Conservation (phyloP, 768 basidiomycete genomes). For the Mycena indigotica region DNA sequence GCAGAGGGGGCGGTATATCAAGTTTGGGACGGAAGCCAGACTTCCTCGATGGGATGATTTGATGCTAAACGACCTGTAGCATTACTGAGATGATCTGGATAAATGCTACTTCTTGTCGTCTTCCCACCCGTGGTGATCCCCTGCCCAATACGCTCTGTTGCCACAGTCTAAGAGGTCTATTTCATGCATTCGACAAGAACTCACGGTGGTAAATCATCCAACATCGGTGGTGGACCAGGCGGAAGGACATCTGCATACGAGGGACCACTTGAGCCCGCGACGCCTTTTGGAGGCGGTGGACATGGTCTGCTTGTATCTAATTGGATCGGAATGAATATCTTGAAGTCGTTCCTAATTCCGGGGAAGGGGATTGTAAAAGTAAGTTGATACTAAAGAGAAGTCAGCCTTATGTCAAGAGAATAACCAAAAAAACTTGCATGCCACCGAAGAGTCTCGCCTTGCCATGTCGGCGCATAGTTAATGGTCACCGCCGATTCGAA, state of each 20-base stretch:
- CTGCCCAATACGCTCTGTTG: not conserved
- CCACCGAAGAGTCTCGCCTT: constrained; percentile 9
- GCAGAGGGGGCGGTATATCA: no score
- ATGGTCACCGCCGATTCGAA: constrained; percentile 10
- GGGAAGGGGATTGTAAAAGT: constrained; percentile 11
- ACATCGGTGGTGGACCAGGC: not conserved
- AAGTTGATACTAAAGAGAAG: constrained; percentile 7
- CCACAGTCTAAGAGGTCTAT: no score
- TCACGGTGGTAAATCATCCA: constrained; percentile 3
- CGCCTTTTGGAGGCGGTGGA: constrained; percentile 11
- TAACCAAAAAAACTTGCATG: not conserved
- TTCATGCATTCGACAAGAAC: not conserved
- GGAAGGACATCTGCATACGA: not conserved
- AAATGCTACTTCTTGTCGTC: not conserved
- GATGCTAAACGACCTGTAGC: not conserved
- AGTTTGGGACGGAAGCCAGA: no score
- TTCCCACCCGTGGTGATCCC: constrained; percentile 1
- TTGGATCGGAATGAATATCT: constrained; percentile 3
- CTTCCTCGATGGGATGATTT: no score
- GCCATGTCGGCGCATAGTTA: constrained; percentile 12
- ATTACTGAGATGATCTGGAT: not conserved
- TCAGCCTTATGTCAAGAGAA: not conserved
- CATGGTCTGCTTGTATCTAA: constrained; percentile 10
- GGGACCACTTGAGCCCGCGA: constrained; percentile 1
- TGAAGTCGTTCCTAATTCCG: constrained; percentile 15